Evolutionary conservation across 352 stramenopile genomes (phyloP).

Genomic region (Phytophthora crassamura): DNA sequence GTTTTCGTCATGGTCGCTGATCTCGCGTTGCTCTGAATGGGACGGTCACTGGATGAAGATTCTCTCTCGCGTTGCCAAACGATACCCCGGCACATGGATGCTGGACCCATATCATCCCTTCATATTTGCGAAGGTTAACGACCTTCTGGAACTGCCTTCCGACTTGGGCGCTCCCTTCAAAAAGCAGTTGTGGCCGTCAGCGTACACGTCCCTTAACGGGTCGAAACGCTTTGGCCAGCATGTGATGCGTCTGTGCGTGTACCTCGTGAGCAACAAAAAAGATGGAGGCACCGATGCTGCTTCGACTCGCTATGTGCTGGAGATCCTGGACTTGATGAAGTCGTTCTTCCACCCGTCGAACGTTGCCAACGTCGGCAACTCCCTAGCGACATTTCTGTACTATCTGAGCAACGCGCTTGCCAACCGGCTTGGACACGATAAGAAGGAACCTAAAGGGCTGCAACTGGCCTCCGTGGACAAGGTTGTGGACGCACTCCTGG

Average conservation of each 20-base stretch:
- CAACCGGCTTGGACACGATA: conserved; percentile 63
- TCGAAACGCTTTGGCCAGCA: conserved; percentile 67
- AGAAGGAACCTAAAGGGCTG: conserved; percentile 31
- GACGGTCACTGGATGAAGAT: conserved; percentile 82
- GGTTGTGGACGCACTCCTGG: conserved; percentile 57
- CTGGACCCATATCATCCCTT: conserved; percentile 57
- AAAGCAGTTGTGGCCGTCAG: conserved; percentile 61
- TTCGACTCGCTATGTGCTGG: conserved; percentile 58
- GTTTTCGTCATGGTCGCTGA: conserved; percentile 60
- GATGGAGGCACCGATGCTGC: conserved; percentile 14
- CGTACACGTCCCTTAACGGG: conserved; percentile 55
- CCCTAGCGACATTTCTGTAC: conserved; percentile 60
- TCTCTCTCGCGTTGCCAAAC: conserved; percentile 65
- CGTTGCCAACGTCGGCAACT: conserved; percentile 61
- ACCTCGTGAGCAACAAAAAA: conserved; percentile 46
- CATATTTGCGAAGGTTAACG: conserved; percentile 73
- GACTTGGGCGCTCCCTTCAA: conserved; percentile 73
- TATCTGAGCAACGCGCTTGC: conserved; percentile 59
- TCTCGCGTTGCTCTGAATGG: conserved; percentile 66
- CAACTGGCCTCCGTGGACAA: conserved; percentile 38
- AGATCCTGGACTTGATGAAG: conserved; percentile 65
- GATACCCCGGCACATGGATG: conserved; percentile 38
- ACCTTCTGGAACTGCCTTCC: conserved; percentile 65
- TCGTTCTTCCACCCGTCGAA: conserved; percentile 83
- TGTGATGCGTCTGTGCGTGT: conserved; percentile 60